Evolutionary conservation across 2,329 filamentous ascomycete genomes (phyloP).

Genomic region (Cephalotrichum gorgonifer): DNA sequence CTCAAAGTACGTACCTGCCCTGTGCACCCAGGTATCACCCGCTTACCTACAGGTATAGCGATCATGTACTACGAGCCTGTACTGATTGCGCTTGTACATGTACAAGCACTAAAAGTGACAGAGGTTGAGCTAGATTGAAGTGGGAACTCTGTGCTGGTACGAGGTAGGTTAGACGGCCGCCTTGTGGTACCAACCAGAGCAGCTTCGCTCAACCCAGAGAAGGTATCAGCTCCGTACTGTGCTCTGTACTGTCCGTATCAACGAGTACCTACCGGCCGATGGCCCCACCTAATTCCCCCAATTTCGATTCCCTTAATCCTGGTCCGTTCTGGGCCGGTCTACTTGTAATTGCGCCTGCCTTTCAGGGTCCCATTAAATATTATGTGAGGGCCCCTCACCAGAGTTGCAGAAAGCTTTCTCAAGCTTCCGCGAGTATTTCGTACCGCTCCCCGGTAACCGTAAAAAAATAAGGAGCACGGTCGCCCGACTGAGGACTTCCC

Average conservation of each 20-base stretch:
- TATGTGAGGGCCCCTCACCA: slow-evolving; percentile 1
- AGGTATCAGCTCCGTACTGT: background rate
- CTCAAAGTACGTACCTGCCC: no score
- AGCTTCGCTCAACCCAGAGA: background rate
- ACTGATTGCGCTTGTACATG: no score
- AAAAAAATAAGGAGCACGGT: background rate
- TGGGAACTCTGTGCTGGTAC: background rate
- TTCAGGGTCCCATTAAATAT: background rate
- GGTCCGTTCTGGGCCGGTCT: background rate
- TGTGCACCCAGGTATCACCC: no score
- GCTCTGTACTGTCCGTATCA: background rate
- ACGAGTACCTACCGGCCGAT: background rate
- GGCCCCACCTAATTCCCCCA: background rate
- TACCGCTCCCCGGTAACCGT: background rate
- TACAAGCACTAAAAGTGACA: no score
- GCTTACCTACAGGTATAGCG: no score
- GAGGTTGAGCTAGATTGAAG: background rate
- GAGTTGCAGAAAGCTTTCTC: slow-evolving; percentile 1
- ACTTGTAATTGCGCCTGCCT: background rate
- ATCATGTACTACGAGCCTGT: no score
- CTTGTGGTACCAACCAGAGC: background rate
- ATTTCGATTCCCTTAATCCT: background rate
- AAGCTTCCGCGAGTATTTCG: slow-evolving; percentile 3
- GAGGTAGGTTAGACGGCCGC: no score
- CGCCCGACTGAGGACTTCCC: background rate